Evolutionary conservation across 2,329 filamentous ascomycete species (phyloP).

Genomic region (Teratosphaeria pseudoeucalypti): DNA sequence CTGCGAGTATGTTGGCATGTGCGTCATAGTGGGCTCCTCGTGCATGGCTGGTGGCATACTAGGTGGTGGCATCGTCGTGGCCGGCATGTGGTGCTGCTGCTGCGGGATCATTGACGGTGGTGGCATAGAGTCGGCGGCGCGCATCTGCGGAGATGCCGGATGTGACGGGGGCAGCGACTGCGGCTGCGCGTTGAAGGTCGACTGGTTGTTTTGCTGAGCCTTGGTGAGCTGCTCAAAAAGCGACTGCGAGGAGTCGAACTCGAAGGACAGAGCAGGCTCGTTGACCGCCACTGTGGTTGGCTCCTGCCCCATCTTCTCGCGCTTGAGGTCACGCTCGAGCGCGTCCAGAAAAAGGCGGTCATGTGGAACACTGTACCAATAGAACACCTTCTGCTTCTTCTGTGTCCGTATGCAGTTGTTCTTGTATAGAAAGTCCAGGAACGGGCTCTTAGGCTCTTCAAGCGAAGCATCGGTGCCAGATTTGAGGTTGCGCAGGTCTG

Average conservation of each 20-base stretch:
- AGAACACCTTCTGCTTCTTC: conserved; percentile 99
- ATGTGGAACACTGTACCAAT: conserved; percentile 99
- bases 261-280: conserved; percentile 94
- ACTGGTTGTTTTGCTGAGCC: conserved; percentile 96
- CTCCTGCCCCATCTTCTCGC: conserved; percentile 99
- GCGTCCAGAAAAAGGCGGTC: conserved; percentile 96
- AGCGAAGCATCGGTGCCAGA: conserved; percentile 95
- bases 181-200: conserved; percentile 55
- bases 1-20: conserved; percentile 60
- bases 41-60: conserved; percentile 40
- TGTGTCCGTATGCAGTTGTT: conserved; percentile 99
- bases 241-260: conserved; percentile 98
- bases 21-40: conserved; percentile 46
- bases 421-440: conserved; percentile 98
- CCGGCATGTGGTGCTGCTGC: conserved; percentile 31
- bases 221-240: conserved; percentile 99
- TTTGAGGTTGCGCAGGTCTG: conserved; percentile 94
- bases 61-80: conserved; percentile 20
- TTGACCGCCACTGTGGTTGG: conserved; percentile 92
- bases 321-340: conserved; percentile 91
- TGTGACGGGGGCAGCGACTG: conserved; percentile 54
- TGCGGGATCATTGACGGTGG: conserved; percentile 73
- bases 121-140: conserved; percentile 87
- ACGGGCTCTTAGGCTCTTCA: conserved; percentile 96
- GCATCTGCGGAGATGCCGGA: conserved; percentile 78